Evolutionary conservation across 2,329 filamentous ascomycete genomes (phyloP), one percentile per base, ranked within the genome.

Genomic region (Botrytis fabae): DNA sequence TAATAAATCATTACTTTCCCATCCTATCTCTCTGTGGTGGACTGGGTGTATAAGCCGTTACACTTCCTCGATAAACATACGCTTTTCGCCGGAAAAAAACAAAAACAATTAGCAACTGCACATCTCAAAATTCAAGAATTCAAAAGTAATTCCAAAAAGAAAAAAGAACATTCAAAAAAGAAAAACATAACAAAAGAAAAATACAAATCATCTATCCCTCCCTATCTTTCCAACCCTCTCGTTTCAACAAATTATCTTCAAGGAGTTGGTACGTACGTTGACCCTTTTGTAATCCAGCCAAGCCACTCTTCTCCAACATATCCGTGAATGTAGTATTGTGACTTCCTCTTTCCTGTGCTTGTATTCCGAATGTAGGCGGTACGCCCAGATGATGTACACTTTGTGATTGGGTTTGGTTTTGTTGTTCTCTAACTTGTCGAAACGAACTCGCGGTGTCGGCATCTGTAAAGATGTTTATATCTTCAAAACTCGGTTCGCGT

Each of bases 401-500:
- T n/a, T 65, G 48, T 35, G 46, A 61, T 20, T 61, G 62, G 18
- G 16, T 32, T 8, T 40, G 46, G 12, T 68, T 25, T n/a, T 68
- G 64, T 42, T 68, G 65, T 46, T 61, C 51, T 46, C 74, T 65
- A 38, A 72, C 71, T 51, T 72, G 73, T 51, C 78, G 65, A 51
- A 80, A 64, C 16, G 76, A 73, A 6, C 78, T 82, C 38, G 85
- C 82, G 1, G 83, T 85, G 66, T 81, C 80, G 32, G 84, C 83
- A 75, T 87, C 86, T 1, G 85, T 85, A 73, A 86, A 88, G 14
- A 89, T 82, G 75, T 86, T 85, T 79, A 88, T 88, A 80, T 84
- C 85, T 78, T 86, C 84, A 69, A 81, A 83, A 76, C 83, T 86
- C 4, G 83, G 82, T 74, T 85, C 83, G n/a, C 83, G 80, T 63